Conservation (phyloP, 2,329 filamentous ascomycete species). For the Colletotrichum acutatum region DNA sequence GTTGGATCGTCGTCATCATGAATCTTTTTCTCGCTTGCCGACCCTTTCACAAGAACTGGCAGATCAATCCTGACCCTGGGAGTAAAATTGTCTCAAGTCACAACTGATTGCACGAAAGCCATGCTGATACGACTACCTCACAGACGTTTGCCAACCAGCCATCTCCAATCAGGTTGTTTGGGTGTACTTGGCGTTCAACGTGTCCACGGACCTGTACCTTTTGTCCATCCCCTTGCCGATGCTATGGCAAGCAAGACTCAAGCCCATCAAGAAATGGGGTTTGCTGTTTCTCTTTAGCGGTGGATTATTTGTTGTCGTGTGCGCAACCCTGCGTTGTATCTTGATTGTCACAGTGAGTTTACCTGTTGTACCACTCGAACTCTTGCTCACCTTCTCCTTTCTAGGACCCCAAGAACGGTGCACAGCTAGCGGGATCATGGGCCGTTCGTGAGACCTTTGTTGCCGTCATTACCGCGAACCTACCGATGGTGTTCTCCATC, state of each 20-base stretch:
- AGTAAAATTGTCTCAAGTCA: not conserved
- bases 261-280: not conserved
- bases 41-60: not conserved
- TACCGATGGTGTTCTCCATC: not conserved
- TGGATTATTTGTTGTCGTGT: not conserved
- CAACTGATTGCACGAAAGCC: fast-evolving
- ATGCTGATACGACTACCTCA: not conserved
- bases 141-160: not conserved
- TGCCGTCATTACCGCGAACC: not conserved
- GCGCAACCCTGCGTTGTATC: not conserved
- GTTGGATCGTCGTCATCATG: not conserved
- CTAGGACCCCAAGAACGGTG: not conserved
- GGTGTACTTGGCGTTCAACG: not conserved
- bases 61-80: not conserved
- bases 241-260: not conserved
- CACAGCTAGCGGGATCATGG: not conserved
- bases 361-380: not conserved
- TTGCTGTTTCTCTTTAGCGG: not conserved
- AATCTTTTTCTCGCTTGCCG: not conserved
- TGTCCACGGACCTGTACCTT: not conserved
- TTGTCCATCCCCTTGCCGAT: not conserved
- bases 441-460: not conserved
- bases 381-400: not conserved
- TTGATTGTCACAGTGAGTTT: not conserved
- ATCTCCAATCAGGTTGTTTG: not conserved